These are phyloP conservation scores for Starmerella stigmatis DNA, from an alignment of 805 yeast genomes.

Conservation along the genomic window DNA sequence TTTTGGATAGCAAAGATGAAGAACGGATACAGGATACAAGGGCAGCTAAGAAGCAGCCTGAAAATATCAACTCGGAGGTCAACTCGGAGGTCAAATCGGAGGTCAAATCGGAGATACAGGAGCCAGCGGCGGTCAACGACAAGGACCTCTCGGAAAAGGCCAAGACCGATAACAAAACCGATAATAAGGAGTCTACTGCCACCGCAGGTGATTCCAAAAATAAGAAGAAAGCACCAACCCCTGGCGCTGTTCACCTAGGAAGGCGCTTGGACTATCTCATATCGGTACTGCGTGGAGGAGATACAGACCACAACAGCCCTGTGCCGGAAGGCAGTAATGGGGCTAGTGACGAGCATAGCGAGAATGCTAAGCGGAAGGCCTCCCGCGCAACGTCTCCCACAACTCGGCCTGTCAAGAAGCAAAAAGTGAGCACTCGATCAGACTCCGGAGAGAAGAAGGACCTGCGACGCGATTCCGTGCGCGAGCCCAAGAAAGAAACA, in stretches of 20 bases:
- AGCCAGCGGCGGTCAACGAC: background rate
- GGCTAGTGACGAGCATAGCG: constrained; percentile 7
- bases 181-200: constrained; percentile 3
- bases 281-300: constrained; percentile 52
- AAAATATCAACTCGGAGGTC: constrained; percentile 17
- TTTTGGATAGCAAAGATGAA: constrained; percentile 35
- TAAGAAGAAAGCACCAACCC: constrained; percentile 35
- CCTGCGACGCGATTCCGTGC: background rate
- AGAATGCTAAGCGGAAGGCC: constrained; percentile 7
- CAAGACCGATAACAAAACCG: background rate
- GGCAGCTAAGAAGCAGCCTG: constrained; percentile 12
- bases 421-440: constrained; percentile 6
- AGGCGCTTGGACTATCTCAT: constrained; percentile 85
- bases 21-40: constrained; percentile 13
- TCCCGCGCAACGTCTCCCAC: constrained; percentile 18
- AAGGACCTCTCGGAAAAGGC: background rate
- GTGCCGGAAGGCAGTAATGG: constrained; percentile 14
- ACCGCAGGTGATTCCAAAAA: background rate
- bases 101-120: background rate
- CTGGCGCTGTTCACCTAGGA: constrained; percentile 84
- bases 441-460: constrained; percentile 11
- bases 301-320: background rate
- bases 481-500: constrained; percentile 21
- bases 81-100: too few relatives aligned
- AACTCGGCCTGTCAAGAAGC: constrained; percentile 17